These are phyloP conservation scores for Aquilaria sinensis DNA, from an alignment of 345 rosid genomes.

Conservation along the genomic window DNA sequence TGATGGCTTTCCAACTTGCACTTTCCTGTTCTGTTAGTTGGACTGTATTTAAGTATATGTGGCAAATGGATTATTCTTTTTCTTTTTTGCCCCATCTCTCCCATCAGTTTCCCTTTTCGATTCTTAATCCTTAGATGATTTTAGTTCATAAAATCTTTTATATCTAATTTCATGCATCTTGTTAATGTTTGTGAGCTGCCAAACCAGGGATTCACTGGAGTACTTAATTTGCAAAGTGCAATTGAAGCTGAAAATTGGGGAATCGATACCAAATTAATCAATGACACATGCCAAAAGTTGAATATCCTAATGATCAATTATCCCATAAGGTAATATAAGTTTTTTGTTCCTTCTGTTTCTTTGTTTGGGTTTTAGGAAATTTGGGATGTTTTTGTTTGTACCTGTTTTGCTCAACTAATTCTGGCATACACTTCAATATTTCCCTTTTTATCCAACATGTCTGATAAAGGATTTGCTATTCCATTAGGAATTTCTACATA, in stretches of 20 bases:
- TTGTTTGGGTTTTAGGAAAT: constrained; percentile 1
- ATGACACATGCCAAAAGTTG: constrained; percentile 64
- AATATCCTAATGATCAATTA: constrained; percentile 77
- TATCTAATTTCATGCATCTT: constrained; percentile 9
- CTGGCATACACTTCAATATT: too few species aligned
- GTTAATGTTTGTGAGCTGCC: constrained; percentile 17
- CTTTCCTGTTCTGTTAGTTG: too few species aligned
- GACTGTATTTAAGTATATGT: too few species aligned
- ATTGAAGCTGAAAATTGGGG: constrained; percentile 91
- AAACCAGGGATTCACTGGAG: constrained; percentile 73
- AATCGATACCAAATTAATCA: constrained; percentile 48
- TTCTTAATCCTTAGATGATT: neutral
- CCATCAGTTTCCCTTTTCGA: neutral
- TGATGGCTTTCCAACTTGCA: too few species aligned
- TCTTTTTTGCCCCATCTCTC: too few species aligned
- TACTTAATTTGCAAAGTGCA: constrained; percentile 78
- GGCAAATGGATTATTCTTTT: too few species aligned
- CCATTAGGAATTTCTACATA: too few species aligned
- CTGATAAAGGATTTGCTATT: too few species aligned
- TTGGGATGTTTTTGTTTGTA: neutral
- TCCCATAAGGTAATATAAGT: constrained; percentile 57
- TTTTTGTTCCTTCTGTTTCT: neutral
- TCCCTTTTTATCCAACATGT: too few species aligned
- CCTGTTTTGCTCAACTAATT: too few species aligned
- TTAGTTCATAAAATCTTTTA: neutral